Conservation (phyloP, 345 rosid species). For the Capsella bursapastoris region DNA sequence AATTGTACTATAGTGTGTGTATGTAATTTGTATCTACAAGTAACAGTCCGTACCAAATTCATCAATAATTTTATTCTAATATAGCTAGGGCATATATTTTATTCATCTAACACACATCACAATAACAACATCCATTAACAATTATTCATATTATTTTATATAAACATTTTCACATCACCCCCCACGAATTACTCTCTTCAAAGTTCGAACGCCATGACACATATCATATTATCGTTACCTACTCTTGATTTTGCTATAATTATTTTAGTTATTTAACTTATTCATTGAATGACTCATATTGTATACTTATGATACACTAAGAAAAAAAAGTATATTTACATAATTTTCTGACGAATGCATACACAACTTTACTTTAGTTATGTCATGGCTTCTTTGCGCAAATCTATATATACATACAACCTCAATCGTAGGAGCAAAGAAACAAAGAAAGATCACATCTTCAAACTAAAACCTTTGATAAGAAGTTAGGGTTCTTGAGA, state of each 20-base stretch:
- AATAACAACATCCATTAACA: slow-evolving; percentile 15
- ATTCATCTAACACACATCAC: slow-evolving; percentile 29
- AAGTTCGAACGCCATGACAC: slow-evolving; percentile 36
- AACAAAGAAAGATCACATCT: slow-evolving; percentile 29
- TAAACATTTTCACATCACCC: neutral
- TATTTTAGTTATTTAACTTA: neutral
- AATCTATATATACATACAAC: slow-evolving; percentile 32
- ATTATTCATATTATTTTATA: neutral
- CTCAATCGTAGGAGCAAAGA: slow-evolving; percentile 31
- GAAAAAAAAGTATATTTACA: slow-evolving; percentile 32
- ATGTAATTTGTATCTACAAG: slow-evolving; percentile 1
- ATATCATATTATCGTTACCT: slow-evolving; percentile 42
- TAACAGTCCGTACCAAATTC: slow-evolving; percentile 1
- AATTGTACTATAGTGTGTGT: neutral
- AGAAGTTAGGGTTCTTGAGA: slow-evolving; percentile 7
- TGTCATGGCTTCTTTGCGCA: slow-evolving; percentile 25
- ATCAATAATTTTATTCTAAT: neutral
- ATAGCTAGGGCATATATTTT: slow-evolving; percentile 25
- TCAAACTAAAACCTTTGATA: neutral
- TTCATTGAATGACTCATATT: slow-evolving; percentile 36
- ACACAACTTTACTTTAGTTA: slow-evolving; percentile 28
- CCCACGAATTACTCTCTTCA: slow-evolving; percentile 42
- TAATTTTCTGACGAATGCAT: slow-evolving; percentile 36
- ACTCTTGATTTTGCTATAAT: slow-evolving; percentile 22
- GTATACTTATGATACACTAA: slow-evolving; percentile 15